Evolutionary conservation across 495 filamentous ascomycete genomes (phyloP), one percentile per base, ranked within the genome.

Genomic region (Cladorrhinum samala): DNA sequence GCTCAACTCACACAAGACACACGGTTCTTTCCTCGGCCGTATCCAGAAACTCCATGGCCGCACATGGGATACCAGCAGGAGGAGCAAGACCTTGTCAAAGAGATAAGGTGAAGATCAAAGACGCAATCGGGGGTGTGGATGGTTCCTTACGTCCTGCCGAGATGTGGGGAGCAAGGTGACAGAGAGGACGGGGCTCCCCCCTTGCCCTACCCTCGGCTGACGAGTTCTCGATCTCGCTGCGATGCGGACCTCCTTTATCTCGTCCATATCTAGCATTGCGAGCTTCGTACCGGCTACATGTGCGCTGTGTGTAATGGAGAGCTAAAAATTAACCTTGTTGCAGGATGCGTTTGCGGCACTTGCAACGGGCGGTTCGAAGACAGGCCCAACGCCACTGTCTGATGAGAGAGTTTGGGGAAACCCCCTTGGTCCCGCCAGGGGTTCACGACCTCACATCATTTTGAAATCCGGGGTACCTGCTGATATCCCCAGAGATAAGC

Each of bases 41-140:
- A 33, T 33, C 27, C 27, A n/a, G n/a, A n/a, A n/a, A n/a, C n/a
- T n/a, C n/a, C n/a, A n/a, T n/a, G n/a, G n/a, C n/a, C n/a, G n/a
- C n/a, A n/a, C n/a, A n/a, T n/a, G n/a, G n/a, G n/a, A n/a, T n/a
- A n/a, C n/a, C n/a, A n/a, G n/a, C n/a, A n/a, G n/a, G n/a, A n/a
- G n/a, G n/a, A n/a, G n/a, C n/a, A n/a, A n/a, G n/a, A n/a, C n/a
- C n/a, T n/a, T n/a, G n/a, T n/a, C n/a, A n/a, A 33, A 33, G 27
- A 33, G 27, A 33, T 33, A n/a, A 64, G 62, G 62, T 65, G 62
- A 65, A 59, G 47, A 21, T 49, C 46, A 37, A 51, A 46, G 50
- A 55, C 52, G 45, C 44, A 54, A 60, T 53, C n/a, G n/a, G n/a
- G n/a, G n/a, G 55, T 49, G 53, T 62, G 58, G 55, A 56, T 50